A percentile compares a stretch with the other conserved stretches of the same genome.
phyloP scores from a whole-genome alignment of 192 early-diverging fungal species.

The Chytriomyces confervae region DNA sequence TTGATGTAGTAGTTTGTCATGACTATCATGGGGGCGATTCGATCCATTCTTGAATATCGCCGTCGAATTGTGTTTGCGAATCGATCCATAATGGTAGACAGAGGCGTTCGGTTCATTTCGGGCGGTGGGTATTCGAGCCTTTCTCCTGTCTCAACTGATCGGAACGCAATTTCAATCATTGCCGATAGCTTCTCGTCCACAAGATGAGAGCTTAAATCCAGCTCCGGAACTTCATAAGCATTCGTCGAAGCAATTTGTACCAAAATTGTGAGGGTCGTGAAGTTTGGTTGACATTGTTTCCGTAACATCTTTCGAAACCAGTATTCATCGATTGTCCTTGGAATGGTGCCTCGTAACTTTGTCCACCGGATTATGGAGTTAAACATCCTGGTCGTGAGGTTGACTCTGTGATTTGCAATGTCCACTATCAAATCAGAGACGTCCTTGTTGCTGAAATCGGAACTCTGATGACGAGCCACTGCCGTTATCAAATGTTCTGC shows the following conservation, averaged over 20 bases:
- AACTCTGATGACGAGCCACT: background rate
- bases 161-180: background rate
- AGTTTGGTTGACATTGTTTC: background rate
- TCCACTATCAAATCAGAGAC: background rate
- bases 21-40: background rate
- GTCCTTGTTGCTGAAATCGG: background rate
- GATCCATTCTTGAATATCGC: background rate
- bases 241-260: background rate
- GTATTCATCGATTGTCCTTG: background rate
- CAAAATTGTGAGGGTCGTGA: constrained; percentile 11
- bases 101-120: background rate
- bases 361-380: constrained; percentile 19
- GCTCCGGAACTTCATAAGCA: background rate
- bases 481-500: background rate
- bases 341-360: background rate
- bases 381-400: background rate
- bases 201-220: background rate
- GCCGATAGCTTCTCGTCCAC: background rate
- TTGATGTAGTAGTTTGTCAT: background rate
- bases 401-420: background rate
- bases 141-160: background rate
- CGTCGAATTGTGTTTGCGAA: background rate
- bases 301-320: background rate
- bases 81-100: background rate
- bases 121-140: background rate